Percentiles rank a stretch among this genome's conserved stretches.
These are phyloP conservation scores for Tricholoma bakamatsutake DNA, from an alignment of 768 basidiomycete species.

Conservation along the genomic window DNA sequence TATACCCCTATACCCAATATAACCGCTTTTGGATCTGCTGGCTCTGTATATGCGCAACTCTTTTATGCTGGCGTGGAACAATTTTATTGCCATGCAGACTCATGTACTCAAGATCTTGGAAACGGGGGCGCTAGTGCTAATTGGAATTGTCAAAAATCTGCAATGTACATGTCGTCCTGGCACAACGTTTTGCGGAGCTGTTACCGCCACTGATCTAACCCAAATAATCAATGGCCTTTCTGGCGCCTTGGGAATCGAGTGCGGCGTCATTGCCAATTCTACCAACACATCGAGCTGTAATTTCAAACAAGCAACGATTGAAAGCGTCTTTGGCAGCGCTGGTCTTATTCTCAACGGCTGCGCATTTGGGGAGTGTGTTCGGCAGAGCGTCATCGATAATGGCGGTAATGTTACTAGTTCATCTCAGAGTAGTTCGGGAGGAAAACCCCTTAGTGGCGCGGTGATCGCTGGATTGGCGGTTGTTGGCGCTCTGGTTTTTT, in stretches of 20 bases:
- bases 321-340: slow-evolving; percentile 60
- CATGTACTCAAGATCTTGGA: slow-evolving; percentile 57
- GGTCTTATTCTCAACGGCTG: slow-evolving; percentile 76
- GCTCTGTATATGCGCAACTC: slow-evolving; percentile 60
- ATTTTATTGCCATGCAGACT: slow-evolving; percentile 74
- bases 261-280: slow-evolving; percentile 40
- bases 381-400: slow-evolving; percentile 70
- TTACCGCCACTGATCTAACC: slow-evolving; percentile 42
- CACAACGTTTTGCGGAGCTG: slow-evolving; percentile 71
- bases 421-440: slow-evolving; percentile 16
- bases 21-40: slow-evolving; percentile 50
- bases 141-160: slow-evolving; percentile 72
- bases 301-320: slow-evolving; percentile 71
- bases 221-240: slow-evolving; percentile 55
- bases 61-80: slow-evolving; percentile 83
- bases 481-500: slow-evolving; percentile 58
- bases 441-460: slow-evolving; percentile 59
- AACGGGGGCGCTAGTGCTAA: slow-evolving; percentile 34
- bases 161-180: slow-evolving; percentile 65
- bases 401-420: slow-evolving; percentile 28
- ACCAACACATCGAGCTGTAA: slow-evolving; percentile 54
- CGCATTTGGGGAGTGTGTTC: slow-evolving; percentile 84
- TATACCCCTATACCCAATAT: slow-evolving; percentile 63
- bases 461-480: slow-evolving; percentile 90
- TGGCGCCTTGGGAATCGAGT: slow-evolving; percentile 66